phyloP scores from a whole-genome alignment of 1,284 basidiomycete species.

The Cutaneotrichosporon cutaneum region DNA sequence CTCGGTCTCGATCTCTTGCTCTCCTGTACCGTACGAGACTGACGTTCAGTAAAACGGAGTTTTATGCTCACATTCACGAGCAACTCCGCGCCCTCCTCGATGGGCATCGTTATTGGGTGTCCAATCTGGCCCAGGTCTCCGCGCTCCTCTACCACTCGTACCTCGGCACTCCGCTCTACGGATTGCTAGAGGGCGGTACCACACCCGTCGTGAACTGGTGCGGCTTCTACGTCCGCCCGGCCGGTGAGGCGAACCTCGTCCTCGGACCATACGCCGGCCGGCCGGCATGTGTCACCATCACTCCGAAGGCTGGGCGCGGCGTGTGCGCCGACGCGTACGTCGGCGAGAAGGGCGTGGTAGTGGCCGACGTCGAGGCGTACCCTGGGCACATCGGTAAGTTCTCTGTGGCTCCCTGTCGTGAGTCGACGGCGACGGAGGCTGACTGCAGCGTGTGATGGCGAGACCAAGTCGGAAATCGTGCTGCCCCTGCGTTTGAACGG shows the following conservation, averaged over 20 bases:
- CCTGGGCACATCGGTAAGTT: slow-evolving; percentile 70
- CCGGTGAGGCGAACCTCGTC: slow-evolving; percentile 58
- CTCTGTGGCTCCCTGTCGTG: not conserved
- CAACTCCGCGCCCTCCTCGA: slow-evolving; percentile 66
- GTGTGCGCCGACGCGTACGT: slow-evolving; percentile 79
- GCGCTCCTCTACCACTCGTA: slow-evolving; percentile 75
- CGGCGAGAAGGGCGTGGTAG: slow-evolving; percentile 61
- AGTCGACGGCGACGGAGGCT: not conserved
- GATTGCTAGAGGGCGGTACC: slow-evolving; percentile 48
- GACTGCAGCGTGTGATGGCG: slow-evolving; percentile 69
- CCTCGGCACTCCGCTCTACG: slow-evolving; percentile 65
- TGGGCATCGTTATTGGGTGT: slow-evolving; percentile 75
- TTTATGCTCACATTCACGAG: slow-evolving; percentile 70
- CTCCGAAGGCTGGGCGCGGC: slow-evolving; percentile 62
- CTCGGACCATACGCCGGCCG: slow-evolving; percentile 84
- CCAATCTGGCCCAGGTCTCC: slow-evolving; percentile 80
- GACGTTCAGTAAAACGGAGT: slow-evolving; percentile 60
- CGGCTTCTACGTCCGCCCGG: slow-evolving; percentile 79
- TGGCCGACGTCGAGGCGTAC: slow-evolving; percentile 71
- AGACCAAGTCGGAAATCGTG: slow-evolving; percentile 82
- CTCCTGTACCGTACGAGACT: not conserved
- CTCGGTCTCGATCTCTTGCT: not conserved
- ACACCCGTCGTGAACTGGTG: slow-evolving; percentile 73
- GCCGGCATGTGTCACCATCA: slow-evolving; percentile 81
- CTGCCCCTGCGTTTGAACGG: slow-evolving; percentile 61